Conservation (phyloP, 306 rosid species). For the Gleditsia sinensis region DNA sequence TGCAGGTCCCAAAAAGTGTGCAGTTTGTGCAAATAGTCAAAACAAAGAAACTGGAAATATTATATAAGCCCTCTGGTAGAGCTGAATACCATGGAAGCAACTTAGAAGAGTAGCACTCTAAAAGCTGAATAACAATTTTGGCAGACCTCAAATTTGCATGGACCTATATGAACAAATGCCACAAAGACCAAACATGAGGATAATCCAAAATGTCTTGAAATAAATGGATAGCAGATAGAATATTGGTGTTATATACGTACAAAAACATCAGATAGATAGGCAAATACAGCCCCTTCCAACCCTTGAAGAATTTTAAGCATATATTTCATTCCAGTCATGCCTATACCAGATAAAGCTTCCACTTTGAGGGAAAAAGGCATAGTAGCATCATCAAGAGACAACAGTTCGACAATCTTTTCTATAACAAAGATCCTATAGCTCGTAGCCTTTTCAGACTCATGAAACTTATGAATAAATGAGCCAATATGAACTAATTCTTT, state of each 20-base stretch:
- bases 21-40: conserved; percentile 6
- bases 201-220: conserved; percentile 33
- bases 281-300: conserved; percentile 60
- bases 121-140: conserved; percentile 57
- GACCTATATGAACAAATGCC: conserved; percentile 52
- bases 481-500: conserved; percentile 77
- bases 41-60: conserved; percentile 23
- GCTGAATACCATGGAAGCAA: conserved; percentile 74
- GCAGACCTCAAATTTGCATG: conserved; percentile 52
- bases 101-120: conserved; percentile 80
- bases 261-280: conserved; percentile 56
- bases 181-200: conserved; percentile 20
- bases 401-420: conserved; percentile 57
- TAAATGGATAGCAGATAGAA: conserved; percentile 25
- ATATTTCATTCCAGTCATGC: conserved; percentile 65
- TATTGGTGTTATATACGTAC: conserved; percentile 42
- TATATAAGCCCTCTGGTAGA: conserved; percentile 18
- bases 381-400: conserved; percentile 52
- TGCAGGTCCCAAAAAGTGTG: not conserved
- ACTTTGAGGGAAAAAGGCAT: conserved; percentile 71
- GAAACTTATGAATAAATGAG: conserved; percentile 52
- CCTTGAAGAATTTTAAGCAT: conserved; percentile 75
- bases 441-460: conserved; percentile 61
- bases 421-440: conserved; percentile 62
- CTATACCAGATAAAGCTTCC: conserved; percentile 70